Evolutionary conservation across 78 protist species (phyloP).

Genomic region (Isochrysis galbana): DNA sequence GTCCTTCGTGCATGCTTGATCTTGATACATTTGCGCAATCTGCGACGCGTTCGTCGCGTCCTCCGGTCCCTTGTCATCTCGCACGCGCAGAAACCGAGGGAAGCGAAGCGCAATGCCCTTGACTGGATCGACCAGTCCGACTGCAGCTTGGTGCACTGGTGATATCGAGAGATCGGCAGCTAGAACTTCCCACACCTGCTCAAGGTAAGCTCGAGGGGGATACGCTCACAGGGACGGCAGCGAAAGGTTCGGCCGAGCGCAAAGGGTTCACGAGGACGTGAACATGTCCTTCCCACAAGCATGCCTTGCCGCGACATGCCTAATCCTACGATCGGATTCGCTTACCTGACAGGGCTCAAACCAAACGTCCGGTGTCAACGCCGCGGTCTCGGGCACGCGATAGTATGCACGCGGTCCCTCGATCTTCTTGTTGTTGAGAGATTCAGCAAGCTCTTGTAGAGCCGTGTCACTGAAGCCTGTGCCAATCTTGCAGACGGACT

Average conservation of each 20-base stretch:
- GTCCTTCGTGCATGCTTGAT: not conserved
- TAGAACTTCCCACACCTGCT: not conserved
- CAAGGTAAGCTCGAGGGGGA: not conserved
- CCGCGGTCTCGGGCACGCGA: not conserved
- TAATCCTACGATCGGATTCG: not conserved
- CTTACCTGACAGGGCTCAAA: not conserved
- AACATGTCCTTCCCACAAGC: too few species aligned
- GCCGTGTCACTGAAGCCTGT: conserved; percentile 37
- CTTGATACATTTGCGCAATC: conserved; percentile 3
- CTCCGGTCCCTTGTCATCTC: conserved; percentile 94
- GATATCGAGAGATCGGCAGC: conserved; percentile 11
- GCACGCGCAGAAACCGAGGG: conserved; percentile 93
- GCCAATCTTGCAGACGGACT: conserved; percentile 74
- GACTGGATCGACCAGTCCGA: conserved; percentile 49
- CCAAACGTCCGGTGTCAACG: not conserved
- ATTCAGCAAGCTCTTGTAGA: not conserved
- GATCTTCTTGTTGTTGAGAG: not conserved
- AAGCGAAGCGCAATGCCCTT: conserved; percentile 98
- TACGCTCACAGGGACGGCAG: not conserved
- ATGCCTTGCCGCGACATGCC: too few species aligned
- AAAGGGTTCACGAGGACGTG: too few species aligned
- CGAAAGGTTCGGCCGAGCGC: too few species aligned
- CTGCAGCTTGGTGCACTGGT: not conserved
- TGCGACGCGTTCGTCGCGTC: conserved; percentile 85
- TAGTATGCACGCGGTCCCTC: not conserved